Conservation (phyloP, 805 yeast species). For the Nakazawaea ambrosiae region DNA sequence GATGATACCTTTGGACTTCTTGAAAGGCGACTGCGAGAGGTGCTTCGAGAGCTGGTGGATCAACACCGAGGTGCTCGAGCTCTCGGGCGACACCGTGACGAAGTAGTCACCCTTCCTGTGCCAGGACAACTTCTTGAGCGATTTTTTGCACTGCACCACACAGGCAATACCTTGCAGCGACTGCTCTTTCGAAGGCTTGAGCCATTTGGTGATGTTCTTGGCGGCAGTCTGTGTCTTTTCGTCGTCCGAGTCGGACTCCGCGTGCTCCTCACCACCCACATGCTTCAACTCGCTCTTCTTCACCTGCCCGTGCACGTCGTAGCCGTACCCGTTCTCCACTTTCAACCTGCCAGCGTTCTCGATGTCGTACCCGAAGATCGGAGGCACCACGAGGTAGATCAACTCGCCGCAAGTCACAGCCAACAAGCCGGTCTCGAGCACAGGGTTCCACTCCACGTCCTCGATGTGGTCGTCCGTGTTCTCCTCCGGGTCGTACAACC, state of each 20-base stretch:
- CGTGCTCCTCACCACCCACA: conserved; percentile 34
- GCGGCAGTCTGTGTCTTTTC: conserved; percentile 21
- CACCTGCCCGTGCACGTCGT: conserved; percentile 35
- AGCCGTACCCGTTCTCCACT: conserved; percentile 91
- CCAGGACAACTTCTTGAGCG: conserved; percentile 84
- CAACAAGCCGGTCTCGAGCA: conserved; percentile 60
- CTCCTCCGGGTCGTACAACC: conserved; percentile 37
- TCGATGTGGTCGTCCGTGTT: conserved; percentile 72
- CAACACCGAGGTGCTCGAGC: conserved; percentile 79
- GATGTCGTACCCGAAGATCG: conserved; percentile 80
- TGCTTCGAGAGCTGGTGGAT: conserved; percentile 95
- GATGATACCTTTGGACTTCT: conserved; percentile 85
- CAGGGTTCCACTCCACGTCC: conserved; percentile 87
- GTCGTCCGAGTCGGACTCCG: conserved; percentile 23
- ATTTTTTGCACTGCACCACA: conserved; percentile 44
- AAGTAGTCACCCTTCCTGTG: conserved; percentile 96
- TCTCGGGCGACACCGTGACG: conserved; percentile 93
- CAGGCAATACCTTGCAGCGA: conserved; percentile 62
- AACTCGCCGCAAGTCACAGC: conserved; percentile 82
- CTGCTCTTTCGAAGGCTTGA: conserved; percentile 64
- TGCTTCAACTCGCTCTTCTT: conserved; percentile 26
- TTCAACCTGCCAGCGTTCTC: conserved; percentile 75
- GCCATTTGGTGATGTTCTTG: conserved; percentile 71
- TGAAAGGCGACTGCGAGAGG: conserved; percentile 91
- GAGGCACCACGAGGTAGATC: conserved; percentile 77